A percentile compares a stretch with the other conserved stretches of the same genome.
These are phyloP conservation scores for Calonectria multiphialidica DNA, from an alignment of 2,329 filamentous ascomycete genomes.

Conservation along the genomic window DNA sequence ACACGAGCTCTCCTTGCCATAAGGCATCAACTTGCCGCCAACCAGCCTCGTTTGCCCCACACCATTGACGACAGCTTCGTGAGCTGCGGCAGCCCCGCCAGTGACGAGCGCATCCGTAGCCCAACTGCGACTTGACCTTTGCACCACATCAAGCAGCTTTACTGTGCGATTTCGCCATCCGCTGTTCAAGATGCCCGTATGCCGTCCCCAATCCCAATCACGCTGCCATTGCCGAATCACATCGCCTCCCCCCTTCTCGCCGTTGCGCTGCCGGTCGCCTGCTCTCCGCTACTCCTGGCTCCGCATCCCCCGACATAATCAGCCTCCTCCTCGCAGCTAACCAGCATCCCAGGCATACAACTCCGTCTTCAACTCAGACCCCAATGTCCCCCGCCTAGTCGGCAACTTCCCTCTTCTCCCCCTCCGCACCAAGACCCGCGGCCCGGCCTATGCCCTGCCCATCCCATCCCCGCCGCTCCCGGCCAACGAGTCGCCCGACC, in stretches of 20 bases:
- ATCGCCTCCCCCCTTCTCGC: not conserved
- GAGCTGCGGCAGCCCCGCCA: constrained; percentile 47
- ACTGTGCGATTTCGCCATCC: constrained; percentile 33
- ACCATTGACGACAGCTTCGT: constrained; percentile 49
- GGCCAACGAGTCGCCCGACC: constrained; percentile 76
- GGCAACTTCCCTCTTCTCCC: constrained; percentile 97
- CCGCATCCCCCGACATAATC: constrained; percentile 30
- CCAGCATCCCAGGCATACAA: constrained; percentile 83
- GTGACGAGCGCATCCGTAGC: constrained; percentile 43
- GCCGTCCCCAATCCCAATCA: constrained; percentile 35
- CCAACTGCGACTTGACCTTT: constrained; percentile 33
- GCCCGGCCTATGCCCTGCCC: constrained; percentile 90
- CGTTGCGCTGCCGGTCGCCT: constrained; percentile 15
- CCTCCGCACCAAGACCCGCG: constrained; percentile 92
- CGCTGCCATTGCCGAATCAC: constrained; percentile 3
- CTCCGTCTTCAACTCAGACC: constrained; percentile 93
- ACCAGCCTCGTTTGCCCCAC: constrained; percentile 43
- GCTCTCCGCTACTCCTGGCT: constrained; percentile 28
- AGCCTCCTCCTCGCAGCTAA: constrained; percentile 36
- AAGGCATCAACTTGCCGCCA: constrained; percentile 40
- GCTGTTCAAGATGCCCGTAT: constrained; percentile 61
- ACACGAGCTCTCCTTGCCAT: not conserved
- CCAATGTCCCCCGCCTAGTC: constrained; percentile 70
- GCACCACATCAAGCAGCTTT: constrained; percentile 35
- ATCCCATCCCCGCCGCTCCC: constrained; percentile 68